Percentiles rank a stretch among this genome's conserved stretches.
These are phyloP conservation scores for Boletus patriciae DNA, from an alignment of 768 basidiomycete species.

Conservation along the genomic window DNA sequence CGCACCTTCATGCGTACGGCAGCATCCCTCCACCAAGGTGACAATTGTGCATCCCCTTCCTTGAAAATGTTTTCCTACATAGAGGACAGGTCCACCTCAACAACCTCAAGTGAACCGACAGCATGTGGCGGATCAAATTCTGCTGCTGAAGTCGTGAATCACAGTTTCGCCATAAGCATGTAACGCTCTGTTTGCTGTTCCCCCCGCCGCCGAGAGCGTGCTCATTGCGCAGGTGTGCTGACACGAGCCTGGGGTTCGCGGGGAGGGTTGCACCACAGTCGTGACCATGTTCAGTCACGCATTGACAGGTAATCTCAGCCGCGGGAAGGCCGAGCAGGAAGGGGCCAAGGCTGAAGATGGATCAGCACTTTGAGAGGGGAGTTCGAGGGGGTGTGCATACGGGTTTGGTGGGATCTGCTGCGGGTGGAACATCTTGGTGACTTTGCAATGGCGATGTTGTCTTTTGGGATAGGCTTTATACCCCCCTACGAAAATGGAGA, in stretches of 20 bases:
- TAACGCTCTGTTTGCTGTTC: not conserved
- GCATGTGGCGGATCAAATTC: not conserved
- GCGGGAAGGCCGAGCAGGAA: not conserved
- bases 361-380: no score
- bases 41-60: constrained; percentile 3
- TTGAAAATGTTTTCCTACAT: not conserved
- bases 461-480: no score
- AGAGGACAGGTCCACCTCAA: constrained; percentile 10
- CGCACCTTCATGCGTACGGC: not conserved
- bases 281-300: not conserved
- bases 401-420: no score
- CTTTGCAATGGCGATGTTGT: no score
- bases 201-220: not conserved
- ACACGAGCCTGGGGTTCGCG: not conserved
- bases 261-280: not conserved
- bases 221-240: not conserved
- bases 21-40: not conserved
- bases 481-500: no score
- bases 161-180: not conserved
- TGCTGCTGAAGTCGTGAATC: not conserved
- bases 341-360: not conserved
- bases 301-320: not conserved
- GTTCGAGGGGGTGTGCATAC: no score
- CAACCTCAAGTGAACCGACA: not conserved
- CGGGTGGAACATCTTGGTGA: no score